phyloP scores from a whole-genome alignment of 2,329 filamentous ascomycete genomes.

The Curvularia hawaiiensis region DNA sequence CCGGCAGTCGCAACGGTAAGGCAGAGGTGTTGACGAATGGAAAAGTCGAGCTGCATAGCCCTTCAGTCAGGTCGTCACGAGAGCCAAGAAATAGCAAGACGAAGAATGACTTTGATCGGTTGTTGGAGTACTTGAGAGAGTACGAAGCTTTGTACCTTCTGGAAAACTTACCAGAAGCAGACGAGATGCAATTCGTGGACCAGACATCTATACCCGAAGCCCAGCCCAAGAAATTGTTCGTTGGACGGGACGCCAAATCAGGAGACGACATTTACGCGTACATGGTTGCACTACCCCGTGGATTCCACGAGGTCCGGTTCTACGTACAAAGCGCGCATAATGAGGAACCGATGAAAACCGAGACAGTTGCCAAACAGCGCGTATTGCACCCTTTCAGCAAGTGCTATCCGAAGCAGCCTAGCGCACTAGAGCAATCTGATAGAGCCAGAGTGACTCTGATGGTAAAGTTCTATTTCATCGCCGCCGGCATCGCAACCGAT shows the following conservation, averaged over 20 bases:
- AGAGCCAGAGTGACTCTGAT: constrained; percentile 9
- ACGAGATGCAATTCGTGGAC: constrained; percentile 14
- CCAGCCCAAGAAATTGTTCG: constrained; percentile 16
- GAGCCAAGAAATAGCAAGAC: background rate
- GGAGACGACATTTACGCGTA: constrained; percentile 18
- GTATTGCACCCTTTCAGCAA: constrained; percentile 23
- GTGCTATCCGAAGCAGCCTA: constrained; percentile 8
- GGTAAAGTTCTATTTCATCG: constrained; percentile 20
- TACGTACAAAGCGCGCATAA: constrained; percentile 3
- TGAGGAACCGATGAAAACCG: constrained; percentile 1
- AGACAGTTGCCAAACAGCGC: constrained; percentile 10
- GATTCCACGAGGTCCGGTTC: constrained; percentile 14
- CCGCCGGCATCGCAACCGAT: constrained; percentile 19
- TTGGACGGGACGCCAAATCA: constrained; percentile 11
- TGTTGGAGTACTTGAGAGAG: constrained; percentile 9
- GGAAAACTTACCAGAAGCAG: constrained; percentile 14
- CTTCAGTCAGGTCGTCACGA: background rate
- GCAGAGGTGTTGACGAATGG: background rate
- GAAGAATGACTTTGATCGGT: constrained; percentile 6
- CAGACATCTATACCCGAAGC: constrained; percentile 11
- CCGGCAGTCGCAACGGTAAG: background rate
- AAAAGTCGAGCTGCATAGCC: background rate
- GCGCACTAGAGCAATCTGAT: constrained; percentile 3
- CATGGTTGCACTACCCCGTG: constrained; percentile 4
- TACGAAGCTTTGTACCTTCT: constrained; percentile 13